Percentiles rank a stretch among this genome's conserved stretches.
These are phyloP conservation scores for Apiotrichum veenhuisii DNA, from an alignment of 1,284 basidiomycete genomes.

Conservation along the genomic window DNA sequence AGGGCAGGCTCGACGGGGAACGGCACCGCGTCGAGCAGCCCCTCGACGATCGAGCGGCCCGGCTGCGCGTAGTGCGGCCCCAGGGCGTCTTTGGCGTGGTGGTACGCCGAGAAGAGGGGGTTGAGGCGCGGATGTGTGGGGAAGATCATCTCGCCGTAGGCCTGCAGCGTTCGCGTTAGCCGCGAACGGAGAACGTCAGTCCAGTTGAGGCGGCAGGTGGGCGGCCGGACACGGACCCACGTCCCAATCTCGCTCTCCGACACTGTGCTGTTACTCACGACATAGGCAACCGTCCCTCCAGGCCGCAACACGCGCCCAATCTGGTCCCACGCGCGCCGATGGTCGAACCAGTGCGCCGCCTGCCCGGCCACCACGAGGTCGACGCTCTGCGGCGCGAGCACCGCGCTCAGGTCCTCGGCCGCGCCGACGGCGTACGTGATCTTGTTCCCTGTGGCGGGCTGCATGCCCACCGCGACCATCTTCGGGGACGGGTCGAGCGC, in stretches of 20 bases:
- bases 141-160: constrained; percentile 74
- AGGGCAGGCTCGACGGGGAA: constrained; percentile 52
- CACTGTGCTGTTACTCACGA: too few relatives aligned
- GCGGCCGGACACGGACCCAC: too few relatives aligned
- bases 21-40: constrained; percentile 65
- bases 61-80: constrained; percentile 77
- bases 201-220: too few relatives aligned
- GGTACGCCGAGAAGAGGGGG: constrained; percentile 54
- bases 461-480: constrained; percentile 66
- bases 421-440: constrained; percentile 53
- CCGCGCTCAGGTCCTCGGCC: constrained; percentile 22
- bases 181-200: background rate
- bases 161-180: constrained; percentile 38
- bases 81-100: constrained; percentile 51
- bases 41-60: constrained; percentile 69
- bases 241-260: too few relatives aligned
- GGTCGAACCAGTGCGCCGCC: constrained; percentile 84
- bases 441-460: constrained; percentile 12
- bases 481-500: constrained; percentile 69
- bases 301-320: constrained; percentile 61
- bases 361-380: constrained; percentile 76
- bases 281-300: constrained; percentile 70
- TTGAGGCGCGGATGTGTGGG: constrained; percentile 59
- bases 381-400: constrained; percentile 55
- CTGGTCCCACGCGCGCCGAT: constrained; percentile 67